Evolutionary conservation across 768 basidiomycete genomes (phyloP), one percentile per base, ranked within the genome.

Genomic region (Trametes coccinea): DNA sequence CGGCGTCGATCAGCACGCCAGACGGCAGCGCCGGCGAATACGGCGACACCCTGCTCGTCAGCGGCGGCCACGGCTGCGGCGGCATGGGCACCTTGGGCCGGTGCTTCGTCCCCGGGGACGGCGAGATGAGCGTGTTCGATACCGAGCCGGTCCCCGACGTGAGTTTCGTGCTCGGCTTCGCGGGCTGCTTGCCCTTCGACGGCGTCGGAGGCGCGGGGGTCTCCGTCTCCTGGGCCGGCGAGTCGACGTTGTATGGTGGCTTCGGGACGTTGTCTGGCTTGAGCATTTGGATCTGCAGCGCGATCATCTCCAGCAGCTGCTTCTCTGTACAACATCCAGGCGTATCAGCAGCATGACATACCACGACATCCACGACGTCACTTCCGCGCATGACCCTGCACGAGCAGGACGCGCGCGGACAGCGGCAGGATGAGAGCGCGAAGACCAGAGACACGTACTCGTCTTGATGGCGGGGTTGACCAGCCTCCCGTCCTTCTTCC

Each of bases 1-100:
- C 82, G 0, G 92, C 85, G 41, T 93, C 89, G 39, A 96, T 79
- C 37, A 95, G 81, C 46, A 93, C 83, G 5, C 92, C 92, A 0
- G 86, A 81, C 39, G 88, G 83, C 8, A 93, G 76, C 8, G 88
- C 84, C 7, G 93, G 93, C 1, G 90, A 92, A 68, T 93, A 92
- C 2, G 87, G 80, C 7, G 92, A 92, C 17, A 93, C 79, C 39
- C 95, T 84, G 65, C 79, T 86, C 14, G 88, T 81, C 27, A 95
- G 77, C 16, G 86, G 79, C 1, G 91, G 93, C 47, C 84, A 79
- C 16, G 92, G 92, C 62, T 85, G 81, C 57, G 94, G 93, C 8
- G 94, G 90, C 1, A 82, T 77, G 10, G 93, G 91, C 11, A 89
- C 75, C 61, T 81, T 66, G 37, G 68, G 67, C n/a, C 71, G 66